A percentile compares a stretch with the other conserved stretches of the same genome.
phyloP scores from a whole-genome alignment of 208 protist species.

The Porcisia hertigi region DNA sequence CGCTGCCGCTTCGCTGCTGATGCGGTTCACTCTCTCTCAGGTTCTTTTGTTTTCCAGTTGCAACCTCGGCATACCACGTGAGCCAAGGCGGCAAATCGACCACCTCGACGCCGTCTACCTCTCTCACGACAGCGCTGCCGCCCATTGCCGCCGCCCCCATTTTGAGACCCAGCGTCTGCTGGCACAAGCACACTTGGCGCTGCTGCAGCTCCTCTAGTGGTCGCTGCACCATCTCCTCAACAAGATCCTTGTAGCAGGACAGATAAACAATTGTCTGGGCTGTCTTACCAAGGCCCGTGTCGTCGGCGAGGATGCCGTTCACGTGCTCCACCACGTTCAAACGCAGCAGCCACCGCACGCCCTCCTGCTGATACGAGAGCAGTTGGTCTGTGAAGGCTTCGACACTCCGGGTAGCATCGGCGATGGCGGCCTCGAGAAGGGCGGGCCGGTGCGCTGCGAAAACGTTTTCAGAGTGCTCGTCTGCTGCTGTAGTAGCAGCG shows the following conservation, averaged over 20 bases:
- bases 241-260: conserved; percentile 56
- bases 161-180: conserved; percentile 12
- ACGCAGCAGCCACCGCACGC: conserved; percentile 96
- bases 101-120: neutral
- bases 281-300: conserved; percentile 99
- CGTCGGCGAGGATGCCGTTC: conserved; percentile 94
- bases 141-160: neutral
- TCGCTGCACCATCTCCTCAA: conserved; percentile 35
- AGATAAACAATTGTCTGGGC: conserved; percentile 94
- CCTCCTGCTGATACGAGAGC: conserved; percentile 95
- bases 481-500: too few species aligned
- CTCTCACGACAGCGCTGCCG: neutral
- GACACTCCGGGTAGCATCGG: conserved; percentile 24
- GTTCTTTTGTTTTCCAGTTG: neutral
- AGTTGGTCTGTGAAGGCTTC: conserved; percentile 50
- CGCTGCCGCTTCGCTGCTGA: too few species aligned
- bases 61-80: conserved; percentile 10
- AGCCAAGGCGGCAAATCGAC: conserved; percentile 23
- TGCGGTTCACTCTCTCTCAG: neutral
- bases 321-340: conserved; percentile 88
- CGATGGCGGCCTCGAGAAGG: conserved; percentile 33
- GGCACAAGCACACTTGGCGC: conserved; percentile 18
- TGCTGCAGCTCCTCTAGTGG: conserved; percentile 15
- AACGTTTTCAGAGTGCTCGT: too few species aligned
- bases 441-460: conserved; percentile 17